phyloP scores from a whole-genome alignment of 2,329 filamentous ascomycete genomes.

The Arthrinium phaeospermum region DNA sequence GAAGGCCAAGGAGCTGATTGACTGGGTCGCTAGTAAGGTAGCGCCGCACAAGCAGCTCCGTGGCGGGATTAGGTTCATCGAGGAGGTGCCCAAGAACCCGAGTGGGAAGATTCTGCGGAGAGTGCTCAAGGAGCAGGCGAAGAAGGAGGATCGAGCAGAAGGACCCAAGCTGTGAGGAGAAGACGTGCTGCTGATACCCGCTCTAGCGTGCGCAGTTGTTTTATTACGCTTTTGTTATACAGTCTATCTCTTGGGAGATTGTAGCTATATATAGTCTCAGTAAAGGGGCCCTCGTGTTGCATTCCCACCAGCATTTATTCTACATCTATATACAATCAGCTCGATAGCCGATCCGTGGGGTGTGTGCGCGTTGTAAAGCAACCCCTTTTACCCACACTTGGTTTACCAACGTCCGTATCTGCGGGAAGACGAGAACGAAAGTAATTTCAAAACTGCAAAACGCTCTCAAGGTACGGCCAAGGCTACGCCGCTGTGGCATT shows the following conservation, averaged over 20 bases:
- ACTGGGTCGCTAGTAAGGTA: slow-evolving; percentile 45
- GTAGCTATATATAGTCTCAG: slow-evolving; percentile 16
- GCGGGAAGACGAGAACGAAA: neutral
- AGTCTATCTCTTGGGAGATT: neutral
- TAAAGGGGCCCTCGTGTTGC: neutral
- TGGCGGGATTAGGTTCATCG: slow-evolving; percentile 52
- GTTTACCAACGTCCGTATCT: neutral
- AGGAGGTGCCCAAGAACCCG: slow-evolving; percentile 66
- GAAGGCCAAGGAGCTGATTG: slow-evolving; percentile 46
- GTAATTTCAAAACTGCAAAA: neutral
- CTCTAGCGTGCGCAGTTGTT: neutral
- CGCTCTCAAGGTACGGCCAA: neutral
- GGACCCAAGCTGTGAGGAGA: slow-evolving; percentile 35
- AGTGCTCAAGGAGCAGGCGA: slow-evolving; percentile 55
- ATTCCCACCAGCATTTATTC: neutral
- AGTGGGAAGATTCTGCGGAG: slow-evolving; percentile 68
- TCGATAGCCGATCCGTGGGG: neutral
- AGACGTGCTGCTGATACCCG: neutral
- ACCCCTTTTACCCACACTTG: neutral
- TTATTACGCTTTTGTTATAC: neutral
- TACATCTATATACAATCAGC: slow-evolving; percentile 8
- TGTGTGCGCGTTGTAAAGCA: neutral
- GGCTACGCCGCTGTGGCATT: slow-evolving; percentile 23
- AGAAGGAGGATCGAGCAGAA: slow-evolving; percentile 37
- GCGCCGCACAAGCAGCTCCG: slow-evolving; percentile 47